Percentiles rank a stretch among this genome's conserved stretches.
phyloP scores from a whole-genome alignment of 1,284 basidiomycete genomes.

The Irpex rosettiformis region DNA sequence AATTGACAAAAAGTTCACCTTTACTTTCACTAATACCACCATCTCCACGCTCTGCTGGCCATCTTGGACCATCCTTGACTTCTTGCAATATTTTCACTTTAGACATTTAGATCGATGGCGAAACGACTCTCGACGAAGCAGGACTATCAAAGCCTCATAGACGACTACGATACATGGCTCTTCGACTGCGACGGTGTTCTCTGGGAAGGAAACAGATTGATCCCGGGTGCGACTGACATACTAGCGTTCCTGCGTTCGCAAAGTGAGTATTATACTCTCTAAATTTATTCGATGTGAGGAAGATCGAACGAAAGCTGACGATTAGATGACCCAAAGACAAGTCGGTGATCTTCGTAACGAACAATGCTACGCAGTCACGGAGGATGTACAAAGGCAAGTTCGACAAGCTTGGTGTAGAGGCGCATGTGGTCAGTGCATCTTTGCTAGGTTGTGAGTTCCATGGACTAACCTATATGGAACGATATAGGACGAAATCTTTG shows the following conservation, averaged over 20 bases:
- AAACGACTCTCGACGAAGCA: conserved; percentile 30
- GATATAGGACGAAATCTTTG: conserved; percentile 87
- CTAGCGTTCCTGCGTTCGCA: conserved; percentile 62
- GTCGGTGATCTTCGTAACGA: conserved; percentile 91
- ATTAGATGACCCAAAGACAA: conserved; percentile 53
- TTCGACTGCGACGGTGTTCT: conserved; percentile 98
- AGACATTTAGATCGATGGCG: conserved; percentile 24
- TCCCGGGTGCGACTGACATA: conserved; percentile 76
- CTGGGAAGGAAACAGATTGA: conserved; percentile 82
- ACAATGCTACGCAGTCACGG: conserved; percentile 96
- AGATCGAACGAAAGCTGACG: background rate
- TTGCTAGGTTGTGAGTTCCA: background rate
- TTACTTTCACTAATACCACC: no score
- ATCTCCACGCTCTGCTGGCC: no score
- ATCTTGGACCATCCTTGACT: background rate
- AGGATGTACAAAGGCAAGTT: conserved; percentile 89
- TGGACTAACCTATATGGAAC: background rate
- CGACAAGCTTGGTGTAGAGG: conserved; percentile 84
- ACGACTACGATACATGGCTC: conserved; percentile 88
- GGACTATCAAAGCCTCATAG: conserved; percentile 60
- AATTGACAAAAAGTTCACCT: no score
- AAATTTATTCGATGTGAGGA: background rate
- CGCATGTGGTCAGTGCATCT: conserved; percentile 68
- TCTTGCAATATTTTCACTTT: background rate
- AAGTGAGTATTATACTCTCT: conserved; percentile 42